Evolutionary conservation across 495 filamentous ascomycete genomes (phyloP).

Genomic region (Aspergillus wentii): DNA sequence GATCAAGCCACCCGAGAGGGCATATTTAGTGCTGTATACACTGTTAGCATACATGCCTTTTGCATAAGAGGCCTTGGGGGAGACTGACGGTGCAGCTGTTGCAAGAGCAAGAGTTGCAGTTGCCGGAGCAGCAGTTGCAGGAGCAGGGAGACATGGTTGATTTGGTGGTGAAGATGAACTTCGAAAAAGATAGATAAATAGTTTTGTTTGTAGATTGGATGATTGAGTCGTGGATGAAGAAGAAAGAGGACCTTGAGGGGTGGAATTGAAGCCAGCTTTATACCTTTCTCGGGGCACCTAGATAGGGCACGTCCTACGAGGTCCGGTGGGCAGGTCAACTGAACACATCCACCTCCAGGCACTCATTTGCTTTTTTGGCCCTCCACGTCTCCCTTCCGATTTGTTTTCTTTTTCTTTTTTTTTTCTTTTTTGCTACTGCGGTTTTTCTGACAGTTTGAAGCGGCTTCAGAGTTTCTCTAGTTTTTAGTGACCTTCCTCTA

Average conservation of each 20-base stretch:
- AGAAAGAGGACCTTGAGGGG: background rate
- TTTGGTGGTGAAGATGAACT: constrained; percentile 13
- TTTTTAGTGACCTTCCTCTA: too few relatives aligned
- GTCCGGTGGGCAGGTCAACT: too few relatives aligned
- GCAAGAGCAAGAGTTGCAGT: constrained; percentile 42
- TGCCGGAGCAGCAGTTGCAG: constrained; percentile 42
- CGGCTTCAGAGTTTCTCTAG: too few relatives aligned
- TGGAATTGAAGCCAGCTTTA: background rate
- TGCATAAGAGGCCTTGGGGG: background rate
- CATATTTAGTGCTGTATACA: constrained; percentile 11
- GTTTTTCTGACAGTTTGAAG: too few relatives aligned
- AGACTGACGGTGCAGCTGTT: constrained; percentile 29
- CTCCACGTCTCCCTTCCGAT: too few relatives aligned
- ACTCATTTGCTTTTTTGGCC: too few relatives aligned
- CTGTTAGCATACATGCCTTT: background rate
- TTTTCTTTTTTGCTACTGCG: too few relatives aligned
- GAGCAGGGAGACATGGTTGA: constrained; percentile 40
- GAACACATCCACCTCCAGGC: too few relatives aligned
- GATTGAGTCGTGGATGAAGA: background rate
- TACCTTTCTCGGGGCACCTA: background rate
- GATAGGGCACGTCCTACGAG: too few relatives aligned
- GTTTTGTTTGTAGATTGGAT: constrained; percentile 6
- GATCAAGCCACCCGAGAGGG: too few relatives aligned
- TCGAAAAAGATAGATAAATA: constrained; percentile 5
- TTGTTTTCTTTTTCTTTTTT: constrained; percentile 3